A percentile compares a stretch with the other conserved stretches of the same genome.
Conservation (phyloP, 2,329 filamentous ascomycete species). For the Didymella keratinophila region DNA sequence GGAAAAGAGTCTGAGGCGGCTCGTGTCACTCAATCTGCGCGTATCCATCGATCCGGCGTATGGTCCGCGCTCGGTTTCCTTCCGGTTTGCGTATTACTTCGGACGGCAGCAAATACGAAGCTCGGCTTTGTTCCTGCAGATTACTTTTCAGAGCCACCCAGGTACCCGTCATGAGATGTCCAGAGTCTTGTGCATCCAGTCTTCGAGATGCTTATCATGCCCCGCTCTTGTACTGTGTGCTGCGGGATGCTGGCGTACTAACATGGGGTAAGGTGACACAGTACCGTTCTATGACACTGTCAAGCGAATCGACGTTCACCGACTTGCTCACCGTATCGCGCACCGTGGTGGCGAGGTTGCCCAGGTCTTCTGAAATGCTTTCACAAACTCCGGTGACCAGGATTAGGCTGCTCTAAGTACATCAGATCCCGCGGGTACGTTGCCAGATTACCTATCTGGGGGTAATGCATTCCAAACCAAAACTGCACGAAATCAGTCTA, state of each 20-base stretch:
- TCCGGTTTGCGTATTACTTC: slow-evolving; percentile 1
- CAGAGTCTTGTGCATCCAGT: background rate
- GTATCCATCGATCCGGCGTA: background rate
- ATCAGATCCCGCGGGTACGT: slow-evolving; percentile 2
- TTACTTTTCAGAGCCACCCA: background rate
- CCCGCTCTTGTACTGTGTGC: slow-evolving; percentile 14
- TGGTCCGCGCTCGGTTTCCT: slow-evolving; percentile 4
- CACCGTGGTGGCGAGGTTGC: slow-evolving; percentile 3
- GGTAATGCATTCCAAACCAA: slow-evolving; percentile 22
- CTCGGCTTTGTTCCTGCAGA: background rate
- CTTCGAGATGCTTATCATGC: background rate
- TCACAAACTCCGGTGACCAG: slow-evolving; percentile 4
- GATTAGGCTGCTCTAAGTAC: slow-evolving; percentile 14
- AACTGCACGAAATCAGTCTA: slow-evolving; percentile 9
- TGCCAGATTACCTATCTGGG: slow-evolving; percentile 7
- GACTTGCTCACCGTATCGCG: slow-evolving; percentile 10
- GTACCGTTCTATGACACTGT: slow-evolving; percentile 17
- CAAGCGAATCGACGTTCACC: slow-evolving; percentile 12
- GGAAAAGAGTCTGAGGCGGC: background rate
- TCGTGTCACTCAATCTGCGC: background rate
- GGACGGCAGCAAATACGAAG: background rate
- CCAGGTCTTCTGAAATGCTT: background rate
- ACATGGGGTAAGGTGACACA: slow-evolving; percentile 15
- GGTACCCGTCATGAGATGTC: background rate
- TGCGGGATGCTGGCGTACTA: slow-evolving; percentile 2